Base-by-base conservation (phyloP, 2,329 filamentous ascomycete species). In the Macroventuria anomochaeta region DNA sequence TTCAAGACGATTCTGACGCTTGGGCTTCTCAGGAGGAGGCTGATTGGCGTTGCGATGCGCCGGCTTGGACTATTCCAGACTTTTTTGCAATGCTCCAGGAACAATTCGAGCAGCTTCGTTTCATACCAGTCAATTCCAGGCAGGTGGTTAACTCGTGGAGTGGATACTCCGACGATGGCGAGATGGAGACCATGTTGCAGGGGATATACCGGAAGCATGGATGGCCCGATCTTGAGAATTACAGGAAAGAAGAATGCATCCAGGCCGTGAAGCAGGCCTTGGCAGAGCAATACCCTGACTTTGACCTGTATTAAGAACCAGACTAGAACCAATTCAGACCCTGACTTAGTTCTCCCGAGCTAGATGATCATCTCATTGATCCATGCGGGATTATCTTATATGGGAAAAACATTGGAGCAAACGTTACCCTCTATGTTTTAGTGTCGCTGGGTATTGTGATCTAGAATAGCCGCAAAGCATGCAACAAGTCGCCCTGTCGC, bases 11-110 rank as follows among this genome's bases (percentile, higher is more conserved):
- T 20, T 40, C 36, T 2, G 50, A 53, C 15, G 52, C 39, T 3
- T 55, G 46, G n/a, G 17, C 2, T 0, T 20, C 36, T 8, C 26
- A 53, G 15, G 25, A 49, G 11, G 55, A 60, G 38, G 40, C 18
- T 3, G 29, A 57, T 15, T 55, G 51, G 54, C 51, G 54, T 26
- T 40, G 23, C 15, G 43, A 52, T 23, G 37, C 46, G 3, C 17
- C 32, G 2, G 31, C 40, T 13, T 60, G 51, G 58, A 32, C 58
- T 12, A 48, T 58, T 12, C 13, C 26, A 0, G 49, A 52, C 38
- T 61, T 55, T 17, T 61, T 61, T 33, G 55, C 53, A 28, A 31
- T 51, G 41, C 31, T 44, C 21, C 21, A 4, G 31, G 29, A n/a
- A n/a, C n/a, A n/a, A n/a, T n/a, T n/a, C n/a, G n/a, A n/a, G n/a